Conservation (phyloP, 176 grass and related monocot genomes). For the Oryza nivara region DNA sequence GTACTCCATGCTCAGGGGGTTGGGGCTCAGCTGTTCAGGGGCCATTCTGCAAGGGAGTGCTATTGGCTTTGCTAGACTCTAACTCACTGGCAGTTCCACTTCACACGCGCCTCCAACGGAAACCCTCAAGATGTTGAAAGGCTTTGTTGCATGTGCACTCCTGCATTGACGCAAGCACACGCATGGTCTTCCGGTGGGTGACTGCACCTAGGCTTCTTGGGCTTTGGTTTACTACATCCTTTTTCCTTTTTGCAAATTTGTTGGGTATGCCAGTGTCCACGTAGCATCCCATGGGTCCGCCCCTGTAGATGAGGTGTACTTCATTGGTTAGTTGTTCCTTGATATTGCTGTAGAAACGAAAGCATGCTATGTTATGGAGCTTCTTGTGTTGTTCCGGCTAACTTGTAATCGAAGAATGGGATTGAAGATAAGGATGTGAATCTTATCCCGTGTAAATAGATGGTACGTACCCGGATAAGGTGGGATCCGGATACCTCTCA, state of each 20-base stretch:
- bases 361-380: no score
- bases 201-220: neutral
- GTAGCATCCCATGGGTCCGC: neutral
- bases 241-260: neutral
- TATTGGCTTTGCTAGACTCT: neutral
- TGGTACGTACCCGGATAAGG: no score
- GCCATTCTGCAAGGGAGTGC: neutral
- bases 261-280: neutral
- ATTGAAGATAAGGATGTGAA: no score
- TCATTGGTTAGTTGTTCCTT: neutral
- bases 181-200: neutral
- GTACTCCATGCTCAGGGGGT: no score
- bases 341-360: no score
- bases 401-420: no score
- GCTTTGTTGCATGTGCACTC: neutral
- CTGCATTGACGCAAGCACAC: neutral
- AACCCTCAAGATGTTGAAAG: neutral
- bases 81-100: neutral
- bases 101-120: neutral
- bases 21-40: neutral
- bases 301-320: neutral
- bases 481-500: no score
- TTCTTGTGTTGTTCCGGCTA: no score
- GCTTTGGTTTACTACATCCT: neutral
- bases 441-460: no score